A percentile compares a stretch with the other conserved stretches of the same genome.
Conservation (phyloP, 1,284 basidiomycete genomes). For the Fomitopsis betulina region DNA sequence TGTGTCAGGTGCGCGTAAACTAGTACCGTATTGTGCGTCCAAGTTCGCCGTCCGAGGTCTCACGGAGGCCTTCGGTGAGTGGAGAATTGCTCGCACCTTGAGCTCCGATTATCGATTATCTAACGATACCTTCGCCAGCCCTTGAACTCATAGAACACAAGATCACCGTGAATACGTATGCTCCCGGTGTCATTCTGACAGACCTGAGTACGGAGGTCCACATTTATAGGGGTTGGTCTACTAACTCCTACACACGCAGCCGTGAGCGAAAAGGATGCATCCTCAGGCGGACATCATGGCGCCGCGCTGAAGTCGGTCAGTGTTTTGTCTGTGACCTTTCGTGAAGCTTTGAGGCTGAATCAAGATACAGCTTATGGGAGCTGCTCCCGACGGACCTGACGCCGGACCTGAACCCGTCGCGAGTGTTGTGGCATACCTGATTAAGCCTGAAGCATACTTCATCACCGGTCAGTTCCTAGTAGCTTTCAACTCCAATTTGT, state of each 20-base stretch:
- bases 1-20: not conserved
- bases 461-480: constrained; percentile 5
- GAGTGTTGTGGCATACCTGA: constrained; percentile 11
- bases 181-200: not conserved
- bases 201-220: not conserved
- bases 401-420: constrained; percentile 7
- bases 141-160: not conserved
- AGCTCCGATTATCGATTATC: not conserved
- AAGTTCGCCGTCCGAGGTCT: constrained; percentile 25
- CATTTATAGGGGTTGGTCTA: not conserved
- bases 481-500: not conserved
- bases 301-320: not conserved
- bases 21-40: constrained; percentile 11
- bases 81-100: not conserved
- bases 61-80: constrained; percentile 13
- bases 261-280: not conserved
- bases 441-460: constrained; percentile 11
- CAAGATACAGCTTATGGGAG: not conserved
- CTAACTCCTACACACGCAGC: not conserved
- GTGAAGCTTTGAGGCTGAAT: too few species aligned
- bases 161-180: constrained; percentile 3
- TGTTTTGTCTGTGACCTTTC: not conserved
- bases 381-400: not conserved
- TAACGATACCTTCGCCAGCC: not conserved
- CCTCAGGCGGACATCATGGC: not conserved